Base-by-base conservation (phyloP, 192 early-diverging fungal genomes). In the Backusella tuberculispora region DNA sequence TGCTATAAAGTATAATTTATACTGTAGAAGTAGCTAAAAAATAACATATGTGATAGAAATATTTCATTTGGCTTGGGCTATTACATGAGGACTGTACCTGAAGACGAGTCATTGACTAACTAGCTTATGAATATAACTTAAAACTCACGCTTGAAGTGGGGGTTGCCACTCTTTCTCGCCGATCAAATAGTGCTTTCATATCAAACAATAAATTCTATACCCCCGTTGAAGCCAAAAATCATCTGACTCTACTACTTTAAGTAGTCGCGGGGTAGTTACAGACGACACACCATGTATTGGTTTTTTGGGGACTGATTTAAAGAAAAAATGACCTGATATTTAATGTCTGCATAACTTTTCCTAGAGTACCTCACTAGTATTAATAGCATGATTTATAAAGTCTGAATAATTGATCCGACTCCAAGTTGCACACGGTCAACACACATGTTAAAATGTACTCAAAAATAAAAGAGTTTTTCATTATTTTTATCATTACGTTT, bases 211-310 rank as follows among this genome's bases (percentile, higher is more conserved):
- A 60, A 19, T 21, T 12, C 6, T 13, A 26, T 60, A 60, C 53
- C 53, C 53, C 53, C 21, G 53, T 60, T 60, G 53, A 26, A 60
- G 13, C 12, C 53, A 60, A 26, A 56, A 60, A 60, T 60, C 53
- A 60, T 60, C 53, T 60, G 53, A 60, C 53, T 26, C 24, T 26
- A 26, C 53, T 24, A 24, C 53, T 60, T 34, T 34, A 34, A 34
- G 29, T 34, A 34, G 29, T 34, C 53, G 53, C 21, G 21, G 53
- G 21, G 53, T 60, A 60, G 53, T 60, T 60, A 21, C 10, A 60
- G 24, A 26, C 12, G 53, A 60, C 50, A 4, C 50, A 24, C 53
- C 53, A 24, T 60, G 53, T 60, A 8, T 60, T 26, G 53, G 24
- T 60, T 60, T 50, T 50, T 60, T 53, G 50, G 53, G 50, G 10